Evolutionary conservation across 2,329 filamentous ascomycete genomes (phyloP).

Genomic region (Alternaria ventricosa): DNA sequence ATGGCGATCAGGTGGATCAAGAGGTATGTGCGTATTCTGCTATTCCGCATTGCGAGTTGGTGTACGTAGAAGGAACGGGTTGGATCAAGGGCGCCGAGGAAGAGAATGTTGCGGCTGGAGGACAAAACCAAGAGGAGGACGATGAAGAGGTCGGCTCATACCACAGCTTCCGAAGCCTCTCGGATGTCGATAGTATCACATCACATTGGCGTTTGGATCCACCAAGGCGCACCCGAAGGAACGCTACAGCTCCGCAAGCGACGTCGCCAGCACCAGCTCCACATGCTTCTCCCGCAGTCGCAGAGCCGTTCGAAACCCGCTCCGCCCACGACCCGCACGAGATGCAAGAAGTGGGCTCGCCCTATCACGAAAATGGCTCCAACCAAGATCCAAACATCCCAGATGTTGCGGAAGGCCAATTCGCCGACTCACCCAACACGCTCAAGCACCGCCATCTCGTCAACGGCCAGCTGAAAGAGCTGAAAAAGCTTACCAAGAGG

Average conservation of each 20-base stretch:
- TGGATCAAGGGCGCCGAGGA: not conserved
- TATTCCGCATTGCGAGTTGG: not conserved
- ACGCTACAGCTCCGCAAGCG: not conserved
- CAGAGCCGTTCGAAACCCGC: not conserved
- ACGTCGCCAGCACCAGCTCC: not conserved
- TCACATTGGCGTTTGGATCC: slow-evolving; percentile 1
- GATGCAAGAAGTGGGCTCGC: not conserved
- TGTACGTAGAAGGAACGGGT: not conserved
- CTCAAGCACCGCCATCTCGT: slow-evolving; percentile 4
- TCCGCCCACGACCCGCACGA: not conserved
- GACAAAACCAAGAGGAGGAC: not conserved
- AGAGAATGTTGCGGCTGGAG: not conserved
- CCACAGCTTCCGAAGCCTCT: not conserved
- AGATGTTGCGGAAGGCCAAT: not conserved
- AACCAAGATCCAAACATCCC: not conserved
- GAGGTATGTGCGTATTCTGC: not conserved
- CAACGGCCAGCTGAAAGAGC: not conserved
- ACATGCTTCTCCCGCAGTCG: not conserved
- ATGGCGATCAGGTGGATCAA: not conserved
- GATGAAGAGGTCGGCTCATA: not conserved
- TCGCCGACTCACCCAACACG: not conserved
- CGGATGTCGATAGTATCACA: slow-evolving; percentile 1
- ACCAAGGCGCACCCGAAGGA: too few species aligned
- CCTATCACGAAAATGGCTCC: not conserved
- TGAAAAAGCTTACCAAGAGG: not conserved